phyloP scores from a whole-genome alignment of 306 rosid genomes.

The Vicia sativa region DNA sequence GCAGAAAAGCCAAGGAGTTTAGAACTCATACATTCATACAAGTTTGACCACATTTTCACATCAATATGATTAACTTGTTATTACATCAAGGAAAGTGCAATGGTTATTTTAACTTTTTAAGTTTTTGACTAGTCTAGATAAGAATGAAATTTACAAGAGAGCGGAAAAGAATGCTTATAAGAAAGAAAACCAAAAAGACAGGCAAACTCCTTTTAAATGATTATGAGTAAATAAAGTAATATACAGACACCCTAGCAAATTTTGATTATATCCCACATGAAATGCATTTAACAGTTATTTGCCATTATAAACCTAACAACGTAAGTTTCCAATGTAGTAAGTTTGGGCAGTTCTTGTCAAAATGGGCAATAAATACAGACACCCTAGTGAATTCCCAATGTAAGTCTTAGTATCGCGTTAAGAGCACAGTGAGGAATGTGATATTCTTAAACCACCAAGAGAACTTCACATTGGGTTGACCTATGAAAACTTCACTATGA shows the following conservation, averaged over 20 bases:
- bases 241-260: too few species aligned
- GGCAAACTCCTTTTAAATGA: slow-evolving; percentile 4
- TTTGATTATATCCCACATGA: background rate
- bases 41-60: background rate
- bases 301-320: background rate
- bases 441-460: slow-evolving; percentile 8
- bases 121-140: background rate
- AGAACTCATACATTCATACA: background rate
- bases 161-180: background rate
- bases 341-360: slow-evolving; percentile 20
- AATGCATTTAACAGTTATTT: background rate
- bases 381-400: slow-evolving; percentile 14
- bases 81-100: slow-evolving; percentile 2
- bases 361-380: slow-evolving; percentile 14
- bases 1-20: background rate
- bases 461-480: slow-evolving; percentile 3
- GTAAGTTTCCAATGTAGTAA: background rate
- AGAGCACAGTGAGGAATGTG: slow-evolving; percentile 8
- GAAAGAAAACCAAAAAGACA: slow-evolving; percentile 3
- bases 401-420: slow-evolving; percentile 4
- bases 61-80: background rate
- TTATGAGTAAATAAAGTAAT: background rate
- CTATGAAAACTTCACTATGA: slow-evolving; percentile 15
- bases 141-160: background rate
- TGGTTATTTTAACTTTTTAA: background rate